Evolutionary conservation across 495 filamentous ascomycete genomes (phyloP).

Genomic region (Penicillium steckii): DNA sequence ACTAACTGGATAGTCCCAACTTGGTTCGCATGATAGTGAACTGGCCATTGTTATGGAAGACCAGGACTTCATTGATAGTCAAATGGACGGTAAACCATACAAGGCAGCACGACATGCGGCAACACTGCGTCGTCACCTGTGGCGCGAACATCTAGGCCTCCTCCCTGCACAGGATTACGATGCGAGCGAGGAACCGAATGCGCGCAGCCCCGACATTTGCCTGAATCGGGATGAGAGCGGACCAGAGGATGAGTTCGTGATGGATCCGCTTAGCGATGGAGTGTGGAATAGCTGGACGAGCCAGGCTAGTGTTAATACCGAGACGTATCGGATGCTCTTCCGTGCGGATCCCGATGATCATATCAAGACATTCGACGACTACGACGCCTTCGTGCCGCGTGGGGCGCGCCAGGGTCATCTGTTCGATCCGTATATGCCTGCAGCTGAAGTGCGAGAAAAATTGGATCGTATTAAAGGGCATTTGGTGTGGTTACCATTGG

Average conservation of each 20-base stretch:
- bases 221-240: slow-evolving; percentile 66
- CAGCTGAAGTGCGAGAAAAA: slow-evolving; percentile 67
- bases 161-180: slow-evolving; percentile 73
- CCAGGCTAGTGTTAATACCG: slow-evolving; percentile 74
- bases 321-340: slow-evolving; percentile 85
- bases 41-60: slow-evolving; percentile 93
- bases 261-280: slow-evolving; percentile 75
- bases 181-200: slow-evolving; percentile 70
- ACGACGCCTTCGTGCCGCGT: slow-evolving; percentile 69
- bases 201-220: slow-evolving; percentile 73
- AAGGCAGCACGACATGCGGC: slow-evolving; percentile 74
- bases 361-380: slow-evolving; percentile 86
- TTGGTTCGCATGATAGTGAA: slow-evolving; percentile 88
- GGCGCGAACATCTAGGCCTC: slow-evolving; percentile 90
- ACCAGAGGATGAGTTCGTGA: slow-evolving; percentile 71
- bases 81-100: slow-evolving; percentile 77
- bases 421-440: slow-evolving; percentile 71
- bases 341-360: slow-evolving; percentile 89
- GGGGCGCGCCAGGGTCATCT: slow-evolving; percentile 75
- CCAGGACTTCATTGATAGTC: slow-evolving; percentile 64
- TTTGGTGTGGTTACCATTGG: slow-evolving; percentile 92
- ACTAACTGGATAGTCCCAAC: slow-evolving; percentile 57
- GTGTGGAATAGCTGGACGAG: slow-evolving; percentile 85
- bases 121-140: slow-evolving; percentile 79
- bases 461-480: slow-evolving; percentile 82